Evolutionary conservation across 1,284 basidiomycete species (phyloP).

Genomic region (Sphaerobolus stellatus): DNA sequence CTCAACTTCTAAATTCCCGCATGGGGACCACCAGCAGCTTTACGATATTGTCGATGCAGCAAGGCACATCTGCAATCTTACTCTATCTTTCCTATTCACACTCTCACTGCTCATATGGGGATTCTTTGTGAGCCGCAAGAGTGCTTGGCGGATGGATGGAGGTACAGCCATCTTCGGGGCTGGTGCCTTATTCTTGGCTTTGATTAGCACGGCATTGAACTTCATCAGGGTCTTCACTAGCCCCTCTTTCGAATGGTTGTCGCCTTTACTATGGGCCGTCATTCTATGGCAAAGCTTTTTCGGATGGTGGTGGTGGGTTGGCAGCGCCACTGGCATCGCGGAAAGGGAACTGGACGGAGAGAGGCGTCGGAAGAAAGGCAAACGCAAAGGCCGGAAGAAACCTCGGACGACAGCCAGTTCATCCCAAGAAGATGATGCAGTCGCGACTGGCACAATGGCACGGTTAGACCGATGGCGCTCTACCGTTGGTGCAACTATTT

Average conservation of each 20-base stretch:
- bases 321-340: constrained; percentile 67
- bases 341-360: constrained; percentile 63
- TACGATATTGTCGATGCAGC: constrained; percentile 70
- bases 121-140: constrained; percentile 78
- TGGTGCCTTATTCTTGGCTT: constrained; percentile 75
- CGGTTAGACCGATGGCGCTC: constrained; percentile 31
- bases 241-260: constrained; percentile 84
- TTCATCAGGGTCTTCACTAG: constrained; percentile 81
- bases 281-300: constrained; percentile 91
- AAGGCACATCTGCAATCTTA: constrained; percentile 93
- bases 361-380: constrained; percentile 52
- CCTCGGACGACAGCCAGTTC: constrained; percentile 35
- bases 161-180: constrained; percentile 94
- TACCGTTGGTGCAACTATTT: constrained; percentile 8
- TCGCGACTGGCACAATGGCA: constrained; percentile 54
- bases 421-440: constrained; percentile 42
- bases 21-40: neutral
- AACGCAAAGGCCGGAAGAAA: constrained; percentile 37
- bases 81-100: constrained; percentile 92
- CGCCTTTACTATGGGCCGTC: constrained; percentile 81
- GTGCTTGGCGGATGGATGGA: constrained; percentile 94
- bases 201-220: constrained; percentile 80
- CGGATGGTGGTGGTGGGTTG: constrained; percentile 99
- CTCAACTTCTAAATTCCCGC: constrained; percentile 40
- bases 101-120: constrained; percentile 92